Evolutionary conservation across 768 basidiomycete genomes (phyloP).

Genomic region (Xanthoconium purpureum): DNA sequence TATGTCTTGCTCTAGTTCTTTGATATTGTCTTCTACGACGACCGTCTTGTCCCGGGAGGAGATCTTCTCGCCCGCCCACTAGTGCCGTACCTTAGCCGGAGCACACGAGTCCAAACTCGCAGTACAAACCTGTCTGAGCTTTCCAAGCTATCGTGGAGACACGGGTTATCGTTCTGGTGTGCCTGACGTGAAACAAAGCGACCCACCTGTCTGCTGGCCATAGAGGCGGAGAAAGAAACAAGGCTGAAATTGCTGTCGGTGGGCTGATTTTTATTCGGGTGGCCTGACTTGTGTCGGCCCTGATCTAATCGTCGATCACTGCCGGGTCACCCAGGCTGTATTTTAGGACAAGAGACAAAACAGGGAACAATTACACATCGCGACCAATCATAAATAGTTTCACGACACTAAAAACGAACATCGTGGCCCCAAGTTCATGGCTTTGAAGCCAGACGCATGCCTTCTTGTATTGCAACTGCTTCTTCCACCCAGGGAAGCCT

Average conservation of each 20-base stretch:
- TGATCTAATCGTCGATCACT: conserved; percentile 7
- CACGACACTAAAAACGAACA: not conserved
- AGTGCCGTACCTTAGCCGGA: conserved; percentile 20
- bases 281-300: conserved; percentile 14
- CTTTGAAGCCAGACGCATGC: conserved; percentile 61
- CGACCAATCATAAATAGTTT: not conserved
- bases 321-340: not conserved
- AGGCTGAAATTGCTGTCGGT: not conserved
- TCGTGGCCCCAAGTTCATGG: conserved; percentile 20
- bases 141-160: conserved; percentile 55
- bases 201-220: conserved; percentile 68
- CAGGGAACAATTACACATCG: too few species aligned
- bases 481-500: conserved; percentile 87
- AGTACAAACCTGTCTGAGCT: conserved; percentile 64
- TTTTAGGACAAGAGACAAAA: too few species aligned
- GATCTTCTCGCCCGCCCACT: conserved; percentile 93
- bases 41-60: conserved; percentile 78
- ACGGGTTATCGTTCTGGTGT: not conserved
- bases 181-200: not conserved
- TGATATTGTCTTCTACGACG: conserved; percentile 69
- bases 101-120: not conserved
- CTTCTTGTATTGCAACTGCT: conserved; percentile 84
- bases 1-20: conserved; percentile 78
- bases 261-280: conserved; percentile 19
- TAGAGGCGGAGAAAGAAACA: conserved; percentile 24